A percentile compares a stretch with the other conserved stretches of the same genome.
These are phyloP conservation scores for Geosiphon pyriformis DNA, from an alignment of 192 early-diverging fungal genomes.

Conservation along the genomic window DNA sequence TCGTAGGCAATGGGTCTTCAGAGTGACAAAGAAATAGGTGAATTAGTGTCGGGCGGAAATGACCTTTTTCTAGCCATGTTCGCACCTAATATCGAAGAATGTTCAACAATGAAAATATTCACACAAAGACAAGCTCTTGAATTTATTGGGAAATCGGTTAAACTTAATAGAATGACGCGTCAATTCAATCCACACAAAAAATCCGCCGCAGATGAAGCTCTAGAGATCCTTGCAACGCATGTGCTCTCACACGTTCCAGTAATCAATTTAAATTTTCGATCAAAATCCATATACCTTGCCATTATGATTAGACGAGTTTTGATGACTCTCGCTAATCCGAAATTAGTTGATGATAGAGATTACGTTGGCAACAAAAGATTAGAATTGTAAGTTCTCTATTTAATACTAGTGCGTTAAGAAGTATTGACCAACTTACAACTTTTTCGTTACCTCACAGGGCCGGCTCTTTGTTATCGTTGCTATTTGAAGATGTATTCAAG, in stretches of 20 bases:
- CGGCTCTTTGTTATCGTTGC: constrained; percentile 84
- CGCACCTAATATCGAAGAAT: constrained; percentile 83
- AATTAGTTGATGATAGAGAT: constrained; percentile 92
- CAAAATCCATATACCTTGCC: constrained; percentile 89
- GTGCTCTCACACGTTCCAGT: constrained; percentile 90
- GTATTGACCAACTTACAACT: background rate
- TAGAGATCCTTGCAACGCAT: constrained; percentile 78
- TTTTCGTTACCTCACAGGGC: constrained; percentile 49
- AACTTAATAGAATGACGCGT: constrained; percentile 57
- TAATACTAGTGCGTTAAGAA: background rate
- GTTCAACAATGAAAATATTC: constrained; percentile 63
- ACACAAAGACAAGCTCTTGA: constrained; percentile 93
- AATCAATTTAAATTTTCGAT: constrained; percentile 78
- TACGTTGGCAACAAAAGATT: constrained; percentile 98
- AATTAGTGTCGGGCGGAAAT: constrained; percentile 86
- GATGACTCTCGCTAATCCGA: constrained; percentile 74
- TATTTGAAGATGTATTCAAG: constrained; percentile 99
- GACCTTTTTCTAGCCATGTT: constrained; percentile 76
- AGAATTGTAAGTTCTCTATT: constrained; percentile 65
- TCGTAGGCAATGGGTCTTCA: constrained; percentile 84
- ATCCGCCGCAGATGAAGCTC: constrained; percentile 71
- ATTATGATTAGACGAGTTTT: constrained; percentile 91
- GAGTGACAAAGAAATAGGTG: constrained; percentile 91
- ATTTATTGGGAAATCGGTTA: constrained; percentile 74
- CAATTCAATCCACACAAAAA: constrained; percentile 32